Evolutionary conservation across 306 rosid genomes (phyloP), one percentile per base, ranked within the genome.

Genomic region (Ormosia emarginata): DNA sequence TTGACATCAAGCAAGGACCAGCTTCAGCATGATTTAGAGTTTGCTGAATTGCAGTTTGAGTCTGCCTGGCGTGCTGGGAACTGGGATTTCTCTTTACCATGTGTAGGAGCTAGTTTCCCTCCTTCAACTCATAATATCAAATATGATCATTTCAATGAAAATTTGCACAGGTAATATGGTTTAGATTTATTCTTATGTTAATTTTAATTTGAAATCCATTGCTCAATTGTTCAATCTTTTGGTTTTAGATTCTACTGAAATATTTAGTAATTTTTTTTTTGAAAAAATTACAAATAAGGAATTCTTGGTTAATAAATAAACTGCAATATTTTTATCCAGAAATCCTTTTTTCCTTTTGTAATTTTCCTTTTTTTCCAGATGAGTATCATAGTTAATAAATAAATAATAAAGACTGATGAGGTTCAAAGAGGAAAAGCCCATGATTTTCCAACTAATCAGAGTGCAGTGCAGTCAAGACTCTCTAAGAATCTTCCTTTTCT

Each of bases 51-150:
- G 91, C 92, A 95, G 92, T 93, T 89, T 47, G 98, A 95, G 81
- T 94, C 98, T 75, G 98, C 98, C 32, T 93, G 98, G 98, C 97
- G 95, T 62, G 86, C 97, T 18, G 98, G 95, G 82, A 91, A 94
- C 83, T 94, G 98, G 98, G 97, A 94, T 82, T 94, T 94, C 82
- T 89, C 95, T 71, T 78, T 90, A 80, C 91, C 91, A 44, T 67
- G 81, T 75, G 66, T 74, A 4, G 92, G 87, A 67, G 79, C 84
- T 71, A 84, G 79, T 75, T 81, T 89, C 80, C 53, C 78, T 56
- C 68, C 85, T 70, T 40, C 75, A 33, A 85, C 85, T 79, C 80
- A 56, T 77, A 77, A 88, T 71, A 77, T 81, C 77, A 83, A 83
- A 87, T 83, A 74, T 80, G 83, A 85, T 36, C 92, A 84, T 87